Evolutionary conservation across 352 stramenopile species (phyloP), one percentile per base, ranked within the genome.

Genomic region (Heterotrichella gracilis): DNA sequence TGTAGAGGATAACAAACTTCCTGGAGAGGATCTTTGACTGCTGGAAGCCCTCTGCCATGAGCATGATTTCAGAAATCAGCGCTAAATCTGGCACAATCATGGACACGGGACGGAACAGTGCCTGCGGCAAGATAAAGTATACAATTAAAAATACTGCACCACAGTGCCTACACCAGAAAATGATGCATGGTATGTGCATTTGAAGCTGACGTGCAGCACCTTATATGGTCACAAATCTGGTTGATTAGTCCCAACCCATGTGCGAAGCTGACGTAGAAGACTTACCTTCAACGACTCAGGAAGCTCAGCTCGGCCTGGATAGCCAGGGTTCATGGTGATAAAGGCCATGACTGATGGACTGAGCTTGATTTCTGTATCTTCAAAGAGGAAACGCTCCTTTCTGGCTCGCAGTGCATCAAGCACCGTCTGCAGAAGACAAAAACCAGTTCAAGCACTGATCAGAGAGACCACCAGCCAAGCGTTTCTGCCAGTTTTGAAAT

Each of bases 271-370:
- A 69, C 92, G n/a, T n/a, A n/a, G n/a, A n/a, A n/a, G n/a, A n/a
- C n/a, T n/a, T n/a, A n/a, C 90, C 78, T 99, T 99, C 68, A 99
- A 79, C 76, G 96, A 96, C 74, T 96, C 89, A 0, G 88, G 88
- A 25, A 95, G 73, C 74, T 96, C 94, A 1, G 85, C 95, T 71
- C 91, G 82, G 17, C 94, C 94, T 68, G 93, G 93, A 76, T 99
- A 99, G 22, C 88, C 89, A 25, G 94, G 94, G 76, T 99, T 99
- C 92, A 99, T 99, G 19, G 94, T 99, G 24, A 99, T 92, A 76
- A 99, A 99, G 70, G 99, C 98, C 24, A 90, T 93, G 53, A 99
- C 90, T 78, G 84, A 2, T 89, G 78, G 2, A 74, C 97, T 91
- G 64, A 90, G 84, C 76, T 96, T 87, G 70, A 99, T 74, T 21